Percentiles rank a stretch among this genome's conserved stretches.
Evolutionary conservation across 2,329 filamentous ascomycete genomes (phyloP).

Genomic region (Nemania serpens): DNA sequence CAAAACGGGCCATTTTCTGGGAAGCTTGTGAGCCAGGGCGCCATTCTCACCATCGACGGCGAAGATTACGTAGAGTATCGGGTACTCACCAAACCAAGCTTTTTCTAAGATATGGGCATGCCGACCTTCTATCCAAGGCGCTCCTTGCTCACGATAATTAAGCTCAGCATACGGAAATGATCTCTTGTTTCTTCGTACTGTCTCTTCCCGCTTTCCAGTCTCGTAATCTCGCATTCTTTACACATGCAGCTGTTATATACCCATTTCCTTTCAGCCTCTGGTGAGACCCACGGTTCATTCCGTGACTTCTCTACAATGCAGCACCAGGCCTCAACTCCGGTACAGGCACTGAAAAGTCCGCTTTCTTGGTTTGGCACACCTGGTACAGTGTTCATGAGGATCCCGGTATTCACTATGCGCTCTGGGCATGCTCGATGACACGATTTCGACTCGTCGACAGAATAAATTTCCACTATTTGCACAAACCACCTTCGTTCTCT

Average conservation of each 20-base stretch:
- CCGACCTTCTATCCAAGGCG: not conserved
- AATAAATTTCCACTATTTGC: not conserved
- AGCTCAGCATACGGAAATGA: not conserved
- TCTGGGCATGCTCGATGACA: not conserved
- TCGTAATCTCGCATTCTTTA: not conserved
- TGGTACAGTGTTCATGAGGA: not conserved
- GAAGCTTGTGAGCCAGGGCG: constrained; percentile 65
- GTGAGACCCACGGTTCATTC: not conserved
- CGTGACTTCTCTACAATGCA: not conserved
- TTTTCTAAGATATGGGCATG: constrained; percentile 50
- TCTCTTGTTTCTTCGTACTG: not conserved
- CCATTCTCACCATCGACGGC: constrained; percentile 67
- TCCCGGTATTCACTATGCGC: not conserved
- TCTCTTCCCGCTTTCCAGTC: not conserved
- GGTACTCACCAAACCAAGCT: constrained; percentile 66
- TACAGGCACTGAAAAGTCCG: not conserved
- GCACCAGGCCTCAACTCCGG: not conserved
- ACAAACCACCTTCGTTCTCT: not conserved
- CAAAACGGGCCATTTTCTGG: constrained; percentile 63
- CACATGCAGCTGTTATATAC: constrained; percentile 17
- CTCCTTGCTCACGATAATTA: not conserved
- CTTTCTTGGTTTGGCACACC: not conserved
- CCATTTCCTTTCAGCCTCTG: constrained; percentile 18
- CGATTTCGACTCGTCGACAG: not conserved
- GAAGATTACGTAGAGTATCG: constrained; percentile 71